These are phyloP conservation scores for Skeletonema marinoi DNA, from an alignment of 108 stramenopile genomes.

Conservation along the genomic window DNA sequence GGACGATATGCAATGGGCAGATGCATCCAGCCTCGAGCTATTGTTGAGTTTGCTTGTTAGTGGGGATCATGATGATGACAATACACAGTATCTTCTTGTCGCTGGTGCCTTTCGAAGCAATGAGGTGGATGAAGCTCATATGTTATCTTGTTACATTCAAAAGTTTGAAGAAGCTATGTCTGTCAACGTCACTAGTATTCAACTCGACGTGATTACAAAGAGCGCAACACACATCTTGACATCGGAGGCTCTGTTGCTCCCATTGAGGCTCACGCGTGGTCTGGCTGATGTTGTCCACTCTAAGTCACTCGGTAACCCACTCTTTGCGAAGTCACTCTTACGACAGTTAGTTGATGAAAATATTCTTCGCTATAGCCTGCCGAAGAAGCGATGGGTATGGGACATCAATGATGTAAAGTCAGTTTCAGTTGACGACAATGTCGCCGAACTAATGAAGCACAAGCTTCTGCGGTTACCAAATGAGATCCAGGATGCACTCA, in stretches of 20 bases:
- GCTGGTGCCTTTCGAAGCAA: conserved; percentile 16
- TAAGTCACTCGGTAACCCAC: conserved; percentile 11
- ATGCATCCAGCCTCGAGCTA: not conserved
- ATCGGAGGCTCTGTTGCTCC: not conserved
- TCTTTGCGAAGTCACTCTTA: conserved; percentile 1
- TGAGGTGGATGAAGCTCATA: conserved; percentile 7
- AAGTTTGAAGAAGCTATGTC: not conserved
- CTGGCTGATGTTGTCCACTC: not conserved
- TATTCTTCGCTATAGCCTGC: not conserved
- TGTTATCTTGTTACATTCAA: not conserved
- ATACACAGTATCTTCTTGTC: not conserved
- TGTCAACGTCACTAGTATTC: not conserved
- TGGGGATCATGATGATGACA: conserved; percentile 9
- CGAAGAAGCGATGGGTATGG: conserved; percentile 7
- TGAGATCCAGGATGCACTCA: conserved; percentile 4
- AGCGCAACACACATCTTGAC: not conserved
- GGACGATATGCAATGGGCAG: conserved; percentile 15
- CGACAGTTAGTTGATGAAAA: conserved; percentile 1
- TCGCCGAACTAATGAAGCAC: not conserved
- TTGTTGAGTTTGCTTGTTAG: not conserved
- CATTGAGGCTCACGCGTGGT: not conserved
- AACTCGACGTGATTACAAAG: not conserved
- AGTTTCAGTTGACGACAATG: conserved; percentile 3
- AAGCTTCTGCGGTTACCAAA: not conserved
- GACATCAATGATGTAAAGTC: not conserved